Percentiles rank a stretch among this genome's conserved stretches.
phyloP scores from a whole-genome alignment of 805 yeast species.

The Lipomyces kockii region DNA sequence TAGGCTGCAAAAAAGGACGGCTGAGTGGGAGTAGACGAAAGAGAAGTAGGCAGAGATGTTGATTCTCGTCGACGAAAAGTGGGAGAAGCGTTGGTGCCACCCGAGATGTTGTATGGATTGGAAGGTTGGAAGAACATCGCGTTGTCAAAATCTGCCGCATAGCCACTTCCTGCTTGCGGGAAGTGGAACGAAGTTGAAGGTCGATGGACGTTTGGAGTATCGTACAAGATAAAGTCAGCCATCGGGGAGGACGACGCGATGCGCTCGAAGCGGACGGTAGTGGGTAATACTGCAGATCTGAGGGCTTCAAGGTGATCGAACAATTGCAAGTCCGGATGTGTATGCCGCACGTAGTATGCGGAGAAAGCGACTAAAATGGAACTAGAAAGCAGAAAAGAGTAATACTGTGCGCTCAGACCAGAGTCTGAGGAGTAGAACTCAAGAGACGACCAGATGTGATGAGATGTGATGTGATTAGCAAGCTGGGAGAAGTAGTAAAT shows the following conservation, averaged over 20 bases:
- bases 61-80: constrained; percentile 32
- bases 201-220: constrained; percentile 26
- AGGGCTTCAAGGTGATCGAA: background rate
- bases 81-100: background rate
- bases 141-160: background rate
- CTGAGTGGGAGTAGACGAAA: constrained; percentile 34
- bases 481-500: background rate
- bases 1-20: constrained; percentile 26
- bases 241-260: constrained; percentile 8
- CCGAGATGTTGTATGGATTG: background rate
- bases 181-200: constrained; percentile 29
- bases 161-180: background rate
- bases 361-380: background rate
- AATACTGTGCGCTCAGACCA: background rate
- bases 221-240: constrained; percentile 35
- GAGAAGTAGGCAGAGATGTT: constrained; percentile 33
- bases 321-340: background rate
- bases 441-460: background rate
- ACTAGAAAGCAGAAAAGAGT: background rate
- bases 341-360: background rate
- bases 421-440: background rate
- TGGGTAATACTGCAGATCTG: background rate
- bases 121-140: background rate
- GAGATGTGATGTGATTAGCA: background rate
- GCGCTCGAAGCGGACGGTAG: background rate